These are phyloP conservation scores for Acanthamoeba sp. DNA, from an alignment of 208 protist genomes.

Conservation along the genomic window DNA sequence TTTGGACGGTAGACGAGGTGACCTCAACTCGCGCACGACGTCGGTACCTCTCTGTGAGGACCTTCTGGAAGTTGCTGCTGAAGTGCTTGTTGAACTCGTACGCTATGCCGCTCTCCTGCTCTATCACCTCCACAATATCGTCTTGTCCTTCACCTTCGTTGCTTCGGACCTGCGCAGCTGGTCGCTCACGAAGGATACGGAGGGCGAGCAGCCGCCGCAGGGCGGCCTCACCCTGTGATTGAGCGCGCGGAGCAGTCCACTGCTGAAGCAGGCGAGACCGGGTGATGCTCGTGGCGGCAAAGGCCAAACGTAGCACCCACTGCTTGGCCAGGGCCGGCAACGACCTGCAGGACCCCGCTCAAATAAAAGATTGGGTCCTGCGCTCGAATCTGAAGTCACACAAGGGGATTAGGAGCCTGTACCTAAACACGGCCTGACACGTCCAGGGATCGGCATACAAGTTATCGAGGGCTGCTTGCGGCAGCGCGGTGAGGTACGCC, in stretches of 20 bases:
- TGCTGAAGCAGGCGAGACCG: background rate
- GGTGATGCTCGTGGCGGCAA: background rate
- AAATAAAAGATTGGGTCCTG: no score
- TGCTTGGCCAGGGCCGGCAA: slow-evolving; percentile 57
- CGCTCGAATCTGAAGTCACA: no score
- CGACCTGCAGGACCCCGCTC: no score
- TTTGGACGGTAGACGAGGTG: no score
- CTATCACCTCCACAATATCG: background rate
- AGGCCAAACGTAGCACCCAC: slow-evolving; percentile 39
- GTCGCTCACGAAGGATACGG: slow-evolving; percentile 31
- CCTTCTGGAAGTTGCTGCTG: slow-evolving; percentile 27
- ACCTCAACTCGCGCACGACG: background rate
- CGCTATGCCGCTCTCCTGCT: background rate
- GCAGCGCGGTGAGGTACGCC: slow-evolving; percentile 35
- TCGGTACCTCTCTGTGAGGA: slow-evolving; percentile 22
- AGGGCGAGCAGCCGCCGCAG: slow-evolving; percentile 33
- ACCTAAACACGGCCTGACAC: slow-evolving; percentile 75
- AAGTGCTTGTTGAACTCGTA: slow-evolving; percentile 36
- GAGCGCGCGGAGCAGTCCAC: background rate
- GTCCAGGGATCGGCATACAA: slow-evolving; percentile 74
- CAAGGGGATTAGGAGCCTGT: background rate
- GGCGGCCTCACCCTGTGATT: slow-evolving; percentile 19
- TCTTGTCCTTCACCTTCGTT: background rate
- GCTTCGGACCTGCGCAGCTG: background rate
- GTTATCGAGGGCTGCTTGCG: slow-evolving; percentile 32